Base-by-base conservation (phyloP, 2,329 filamentous ascomycete genomes). In the Plenodomus lindquistii region DNA sequence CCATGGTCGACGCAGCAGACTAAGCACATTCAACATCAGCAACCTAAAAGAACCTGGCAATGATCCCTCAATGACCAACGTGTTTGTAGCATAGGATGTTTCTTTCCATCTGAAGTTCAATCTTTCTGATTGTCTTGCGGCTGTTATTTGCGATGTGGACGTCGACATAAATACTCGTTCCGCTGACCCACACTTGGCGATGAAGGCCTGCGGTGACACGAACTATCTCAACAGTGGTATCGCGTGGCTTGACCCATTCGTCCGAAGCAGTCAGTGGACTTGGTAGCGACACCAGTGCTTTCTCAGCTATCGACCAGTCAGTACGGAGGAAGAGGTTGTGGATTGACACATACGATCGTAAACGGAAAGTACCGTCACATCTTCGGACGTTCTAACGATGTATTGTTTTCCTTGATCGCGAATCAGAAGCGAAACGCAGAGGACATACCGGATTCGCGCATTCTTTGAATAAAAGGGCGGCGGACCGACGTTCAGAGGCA, bases 171-270 rank as follows among this genome's bases (percentile, higher is more conserved):
- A 82, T 77, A 54, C 72, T 78, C 18, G 78, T 79, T 15, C 80
- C 80, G 54, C 79, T 81, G 44, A 83, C 78, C 80, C 80, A 83
- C 21, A 81, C 80, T 62, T 82, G 80, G n/a, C 80, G 75, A 60
- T 82, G 80, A 8, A 82, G 59, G 6, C 79, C 79, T 21, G 80
- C 80, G 17, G 79, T 81, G 16, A 81, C 61, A 44, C 71, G 73
- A 19, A 81, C 64, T 9, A 71, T 73, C 49, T 81, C 78, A 1
- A 75, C 49, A 1, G 66, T 66, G 21, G 62, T 65, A 35, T 75
- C 69, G 21, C 72, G 71, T 21, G 74, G 68, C 27, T 77, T 64
- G 5, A 67, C 51, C 54, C 77, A 71, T 52, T 80, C 78, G 48
- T 81, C 78, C 15, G 72, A 75, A 11, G 77, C 78, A 20, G 75